Evolutionary conservation across 441 rosid genomes (phyloP).

Genomic region (California macrophylla): DNA sequence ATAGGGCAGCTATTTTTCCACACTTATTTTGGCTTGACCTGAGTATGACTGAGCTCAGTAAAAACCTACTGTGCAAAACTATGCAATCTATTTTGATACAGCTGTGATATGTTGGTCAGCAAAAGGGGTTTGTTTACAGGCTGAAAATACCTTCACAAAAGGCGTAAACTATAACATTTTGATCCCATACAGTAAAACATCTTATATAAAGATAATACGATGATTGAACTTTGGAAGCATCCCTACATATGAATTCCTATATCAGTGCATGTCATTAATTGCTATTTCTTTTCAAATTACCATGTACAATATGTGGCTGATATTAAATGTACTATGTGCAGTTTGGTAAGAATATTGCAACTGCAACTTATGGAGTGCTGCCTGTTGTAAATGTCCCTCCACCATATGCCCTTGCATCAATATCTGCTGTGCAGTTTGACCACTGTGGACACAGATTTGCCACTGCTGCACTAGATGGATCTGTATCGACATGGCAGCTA

Average conservation of each 20-base stretch:
- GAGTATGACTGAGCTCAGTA: neutral
- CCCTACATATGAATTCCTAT: slow-evolving; percentile 5
- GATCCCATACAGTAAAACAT: neutral
- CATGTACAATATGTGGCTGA: slow-evolving; percentile 20
- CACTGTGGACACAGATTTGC: slow-evolving; percentile 87
- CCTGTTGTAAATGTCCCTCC: slow-evolving; percentile 86
- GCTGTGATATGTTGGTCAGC: neutral
- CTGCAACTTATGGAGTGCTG: slow-evolving; percentile 84
- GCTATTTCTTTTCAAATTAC: slow-evolving; percentile 12
- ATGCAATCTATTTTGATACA: neutral
- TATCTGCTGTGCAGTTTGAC: slow-evolving; percentile 78
- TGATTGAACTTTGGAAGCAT: neutral
- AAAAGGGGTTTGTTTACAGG: neutral
- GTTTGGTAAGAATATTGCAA: slow-evolving; percentile 74
- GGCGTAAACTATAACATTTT: neutral
- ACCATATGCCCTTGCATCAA: slow-evolving; percentile 83
- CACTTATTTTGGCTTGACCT: neutral
- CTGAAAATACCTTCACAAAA: neutral
- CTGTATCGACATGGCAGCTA: slow-evolving; percentile 86
- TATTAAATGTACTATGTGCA: slow-evolving; percentile 31
- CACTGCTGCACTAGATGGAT: slow-evolving; percentile 82
- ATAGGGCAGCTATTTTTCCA: neutral
- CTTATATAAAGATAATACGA: neutral
- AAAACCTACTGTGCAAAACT: neutral
- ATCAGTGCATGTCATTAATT: slow-evolving; percentile 1